Evolutionary conservation across 306 rosid species (phyloP).

Genomic region (Vicia sativa): DNA sequence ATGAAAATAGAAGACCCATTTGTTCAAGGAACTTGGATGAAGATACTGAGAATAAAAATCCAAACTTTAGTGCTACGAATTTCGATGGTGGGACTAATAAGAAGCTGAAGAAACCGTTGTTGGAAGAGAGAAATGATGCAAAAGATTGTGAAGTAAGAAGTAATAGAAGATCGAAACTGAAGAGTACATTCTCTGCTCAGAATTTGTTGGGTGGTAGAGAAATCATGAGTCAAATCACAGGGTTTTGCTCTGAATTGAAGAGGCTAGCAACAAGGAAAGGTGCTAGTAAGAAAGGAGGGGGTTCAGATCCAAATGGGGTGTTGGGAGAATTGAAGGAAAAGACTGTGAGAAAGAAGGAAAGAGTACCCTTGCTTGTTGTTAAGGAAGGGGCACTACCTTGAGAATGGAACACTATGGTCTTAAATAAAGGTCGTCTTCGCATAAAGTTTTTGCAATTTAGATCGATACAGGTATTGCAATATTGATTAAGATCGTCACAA

Average conservation of each 20-base stretch:
- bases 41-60: slow-evolving; percentile 55
- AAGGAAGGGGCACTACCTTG: slow-evolving; percentile 29
- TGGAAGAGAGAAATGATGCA: slow-evolving; percentile 21
- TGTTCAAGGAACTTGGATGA: slow-evolving; percentile 31
- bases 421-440: no score
- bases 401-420: slow-evolving; percentile 2
- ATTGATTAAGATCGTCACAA: no score
- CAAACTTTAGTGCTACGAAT: slow-evolving; percentile 43
- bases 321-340: slow-evolving; percentile 39
- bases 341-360: slow-evolving; percentile 37
- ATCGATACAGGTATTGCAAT: no score
- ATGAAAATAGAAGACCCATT: slow-evolving; percentile 27
- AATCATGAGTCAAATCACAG: slow-evolving; percentile 54
- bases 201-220: slow-evolving; percentile 53
- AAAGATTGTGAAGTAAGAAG: slow-evolving; percentile 31
- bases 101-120: slow-evolving; percentile 36
- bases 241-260: slow-evolving; percentile 54
- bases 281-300: slow-evolving; percentile 40
- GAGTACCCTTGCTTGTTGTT: slow-evolving; percentile 46
- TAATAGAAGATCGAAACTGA: slow-evolving; percentile 39
- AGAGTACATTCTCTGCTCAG: slow-evolving; percentile 53
- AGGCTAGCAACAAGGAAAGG: slow-evolving; percentile 49
- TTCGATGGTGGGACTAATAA: slow-evolving; percentile 29
- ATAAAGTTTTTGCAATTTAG: no score
- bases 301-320: slow-evolving; percentile 18